These are phyloP conservation scores for Phytophthora syringae DNA, from an alignment of 352 stramenopile species.

Conservation along the genomic window DNA sequence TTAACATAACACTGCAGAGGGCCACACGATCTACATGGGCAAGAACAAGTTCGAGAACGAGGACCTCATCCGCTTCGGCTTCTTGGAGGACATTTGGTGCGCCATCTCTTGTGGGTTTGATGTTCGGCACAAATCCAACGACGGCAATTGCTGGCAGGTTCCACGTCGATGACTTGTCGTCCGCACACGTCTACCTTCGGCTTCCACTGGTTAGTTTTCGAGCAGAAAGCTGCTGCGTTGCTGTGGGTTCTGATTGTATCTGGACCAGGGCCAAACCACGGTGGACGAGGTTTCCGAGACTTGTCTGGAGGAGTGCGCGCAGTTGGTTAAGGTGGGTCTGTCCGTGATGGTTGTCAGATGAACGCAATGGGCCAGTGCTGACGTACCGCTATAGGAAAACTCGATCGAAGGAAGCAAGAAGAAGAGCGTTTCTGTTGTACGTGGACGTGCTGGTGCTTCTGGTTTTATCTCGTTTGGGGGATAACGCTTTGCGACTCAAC, in stretches of 20 bases:
- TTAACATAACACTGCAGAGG: slow-evolving; percentile 44
- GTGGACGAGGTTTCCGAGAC: slow-evolving; percentile 82
- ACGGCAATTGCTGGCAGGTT: slow-evolving; percentile 70
- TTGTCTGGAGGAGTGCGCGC: slow-evolving; percentile 89
- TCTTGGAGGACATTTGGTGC: slow-evolving; percentile 94
- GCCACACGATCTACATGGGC: slow-evolving; percentile 97
- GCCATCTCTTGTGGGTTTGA: not conserved
- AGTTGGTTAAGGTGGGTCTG: slow-evolving; percentile 88
- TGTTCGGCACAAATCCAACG: not conserved
- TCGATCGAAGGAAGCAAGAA: slow-evolving; percentile 95
- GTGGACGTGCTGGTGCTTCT: not conserved
- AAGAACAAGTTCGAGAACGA: slow-evolving; percentile 99
- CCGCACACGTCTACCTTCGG: slow-evolving; percentile 98
- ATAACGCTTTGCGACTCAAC: not conserved
- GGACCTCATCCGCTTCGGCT: slow-evolving; percentile 98
- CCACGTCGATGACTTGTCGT: slow-evolving; percentile 98
- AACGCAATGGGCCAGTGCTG: not conserved
- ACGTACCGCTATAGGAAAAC: slow-evolving; percentile 64
- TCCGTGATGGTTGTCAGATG: not conserved
- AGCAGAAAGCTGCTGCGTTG: slow-evolving; percentile 2
- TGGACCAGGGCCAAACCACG: slow-evolving; percentile 61
- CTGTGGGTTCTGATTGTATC: not conserved
- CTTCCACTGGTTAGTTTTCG: slow-evolving; percentile 75
- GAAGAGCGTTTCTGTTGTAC: slow-evolving; percentile 86
- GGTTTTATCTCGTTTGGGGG: not conserved